Base-by-base conservation (phyloP, 306 rosid genomes). In the Dalbergia cultrata region DNA sequence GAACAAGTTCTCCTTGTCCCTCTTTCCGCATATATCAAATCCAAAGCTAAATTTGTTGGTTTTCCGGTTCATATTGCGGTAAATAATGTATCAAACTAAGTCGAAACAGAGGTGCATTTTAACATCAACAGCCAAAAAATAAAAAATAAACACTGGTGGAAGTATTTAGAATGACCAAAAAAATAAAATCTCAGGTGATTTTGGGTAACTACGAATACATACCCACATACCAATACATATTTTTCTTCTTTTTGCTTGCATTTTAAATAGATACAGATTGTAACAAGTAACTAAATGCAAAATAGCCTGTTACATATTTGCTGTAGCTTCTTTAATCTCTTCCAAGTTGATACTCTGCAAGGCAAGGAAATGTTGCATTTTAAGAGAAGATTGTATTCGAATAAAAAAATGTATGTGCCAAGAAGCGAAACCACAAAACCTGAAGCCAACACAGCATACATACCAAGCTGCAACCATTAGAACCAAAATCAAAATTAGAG, bases 271-370 rank as follows among this genome's bases (percentile, higher is more conserved):
- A 80, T 80, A 67, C 72, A 69, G 44, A 41, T 34, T 73, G 54
- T 68, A 69, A 86, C 84, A 70, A 77, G 85, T 56, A 75, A 63
- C 59, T 80, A 58, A 18, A 70, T 72, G 70, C 75, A 83, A 50
- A 75, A 52, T 53, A 72, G 59, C 45, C 60, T 54, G 64, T 89
- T 87, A 95, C 90, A 95, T 89, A 83, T 89, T 93, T 84, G 90
- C 88, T 50, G 97, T 92, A 39, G 97, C 4, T 85, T 85, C 89
- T 87, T 41, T 90, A 85, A 93, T 95, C 90, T 95, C 97, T 11
- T 93, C 98, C 90, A 95, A 76, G 52, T 94, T 60, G 58, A 95
- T 92, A 17, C 66, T 0, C 98, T 95, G 90, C 97, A 89, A 49
- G 17, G 68, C 37, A 69, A 69, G 35, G 62, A 82, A 64, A 26